Evolutionary conservation across 768 basidiomycete genomes (phyloP), one percentile per base, ranked within the genome.

Genomic region (Pleurotus tuoliensis): DNA sequence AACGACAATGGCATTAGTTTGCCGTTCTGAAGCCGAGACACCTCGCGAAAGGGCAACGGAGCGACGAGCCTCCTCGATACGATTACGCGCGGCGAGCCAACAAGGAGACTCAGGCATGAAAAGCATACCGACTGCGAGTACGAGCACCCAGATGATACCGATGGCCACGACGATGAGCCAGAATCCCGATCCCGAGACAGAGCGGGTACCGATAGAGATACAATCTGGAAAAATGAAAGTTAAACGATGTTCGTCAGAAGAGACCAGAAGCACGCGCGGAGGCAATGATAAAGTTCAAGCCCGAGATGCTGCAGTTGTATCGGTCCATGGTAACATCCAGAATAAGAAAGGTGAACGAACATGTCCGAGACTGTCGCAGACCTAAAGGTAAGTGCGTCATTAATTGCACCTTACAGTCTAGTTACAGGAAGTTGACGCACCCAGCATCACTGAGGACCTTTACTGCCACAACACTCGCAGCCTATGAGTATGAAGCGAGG

Each of bases 51-150:
- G 74, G 4, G 79, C 77, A 49, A 86, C 66, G 15, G 82, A 75
- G 8, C 61, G 60, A 15, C 72, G 74, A 1, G 83, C 84, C 22
- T 83, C 78, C 15, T 82, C 78, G 20, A 67, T 56, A 18, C 74
- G 73, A 8, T 74, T 78, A 24, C 74, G 74, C 0, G 71, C 67
- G n/a, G 81, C 78, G 18, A 87, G 78, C 86, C 86, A 85, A 52
- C 84, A 73, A 30, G 80, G 86, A 39, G 79, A 79, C 69, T 87
- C 87, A 16, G 87, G 87, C 82, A 87, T 85, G 62, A 84, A 83
- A 4, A 84, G 61, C 61, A 90, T 88, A 25, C 86, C 86, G 41
- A 81, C 57, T n/a, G 74, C 74, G 18, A 90, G 79, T 43, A 88
- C 75, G 56, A 76, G 62, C 3, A 85, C 81, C 82, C 84, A 90